Base-by-base conservation (phyloP, 2,329 filamentous ascomycete genomes). In the Aspergillus brunneoviolaceus region DNA sequence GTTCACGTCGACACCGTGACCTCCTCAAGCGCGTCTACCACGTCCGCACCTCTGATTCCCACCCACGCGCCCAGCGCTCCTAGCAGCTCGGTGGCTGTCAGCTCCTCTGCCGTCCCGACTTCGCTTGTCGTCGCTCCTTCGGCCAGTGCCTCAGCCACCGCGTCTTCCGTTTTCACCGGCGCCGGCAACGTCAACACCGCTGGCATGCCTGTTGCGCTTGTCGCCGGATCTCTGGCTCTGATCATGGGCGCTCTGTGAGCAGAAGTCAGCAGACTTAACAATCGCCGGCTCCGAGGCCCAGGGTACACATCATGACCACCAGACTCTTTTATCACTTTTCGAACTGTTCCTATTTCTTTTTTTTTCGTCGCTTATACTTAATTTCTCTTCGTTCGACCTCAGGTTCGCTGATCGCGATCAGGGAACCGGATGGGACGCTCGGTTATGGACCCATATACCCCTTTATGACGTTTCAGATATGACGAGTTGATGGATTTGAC, bases 1-100 rank as follows among this genome's bases (percentile, higher is more conserved):
- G 53, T 76, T 4, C 79, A 79, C 16, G 77, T 79, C 49, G 78
- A 82, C 19, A 76, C 79, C 12, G 69, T 72, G 55, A 72, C 72
- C 39, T 65, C 73, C 2, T 65, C 72, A 16, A 63, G 64, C 19
- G 56, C 64, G 11, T 49, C 61, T 7, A 55, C 66, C 53, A 64
- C 66, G 47, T 65, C 60, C 39, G 60, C 61, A 23, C 75, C 78
- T 14, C 67, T 71, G 57, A 69, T 71, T 51, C 64, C 71, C 2
- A 67, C 73, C 45, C 64, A 62, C 23, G 61, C 67, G 12, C 60
- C 55, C 16, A 60, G 64, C 39, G 39, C 39, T 16, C 39, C 39
- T 16, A 65, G 60, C 62, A 57, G 53, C 54, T 56, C 52, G n/a
- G 27, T 55, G n/a, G 42, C 23, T 21, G 53, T 65, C 56, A 66